Evolutionary conservation across 306 rosid genomes (phyloP).

Genomic region (Lablab purpureus): DNA sequence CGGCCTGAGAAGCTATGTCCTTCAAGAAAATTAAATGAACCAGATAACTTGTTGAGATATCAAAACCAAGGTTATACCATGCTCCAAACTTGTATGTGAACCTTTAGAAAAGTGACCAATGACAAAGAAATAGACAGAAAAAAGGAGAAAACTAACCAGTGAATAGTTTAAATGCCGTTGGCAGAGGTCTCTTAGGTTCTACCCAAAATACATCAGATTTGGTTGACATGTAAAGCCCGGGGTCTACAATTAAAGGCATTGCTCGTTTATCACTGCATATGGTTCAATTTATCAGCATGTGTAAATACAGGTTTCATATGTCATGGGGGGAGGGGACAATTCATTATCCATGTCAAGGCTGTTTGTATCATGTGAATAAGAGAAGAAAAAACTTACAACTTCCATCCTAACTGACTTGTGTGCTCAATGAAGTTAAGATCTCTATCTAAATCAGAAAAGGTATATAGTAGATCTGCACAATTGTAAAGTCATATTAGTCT

Average conservation of each 20-base stretch:
- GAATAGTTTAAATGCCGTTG: constrained; percentile 82
- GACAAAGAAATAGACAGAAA: constrained; percentile 31
- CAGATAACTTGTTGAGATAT: neutral
- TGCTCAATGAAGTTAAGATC: constrained; percentile 90
- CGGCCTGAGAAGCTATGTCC: neutral
- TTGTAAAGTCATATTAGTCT: constrained; percentile 4
- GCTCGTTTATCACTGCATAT: constrained; percentile 81
- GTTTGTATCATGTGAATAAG: neutral
- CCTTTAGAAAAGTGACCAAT: constrained; percentile 31
- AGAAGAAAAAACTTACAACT: constrained; percentile 63
- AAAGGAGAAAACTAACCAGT: constrained; percentile 68
- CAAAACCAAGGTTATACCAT: constrained; percentile 20
- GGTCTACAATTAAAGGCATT: constrained; percentile 88
- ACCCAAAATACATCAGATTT: constrained; percentile 84
- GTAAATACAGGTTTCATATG: neutral
- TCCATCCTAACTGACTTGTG: constrained; percentile 92
- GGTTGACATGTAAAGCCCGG: constrained; percentile 77
- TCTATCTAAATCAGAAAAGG: constrained; percentile 67
- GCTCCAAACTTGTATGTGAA: constrained; percentile 21
- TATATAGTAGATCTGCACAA: constrained; percentile 74
- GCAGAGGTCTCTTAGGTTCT: constrained; percentile 70
- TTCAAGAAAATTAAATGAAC: constrained; percentile 26
- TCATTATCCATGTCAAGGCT: constrained; percentile 12
- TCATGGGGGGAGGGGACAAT: constrained; percentile 10
- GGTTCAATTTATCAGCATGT: constrained; percentile 22